These are phyloP conservation scores for Cornus controversa DNA, from an alignment of 148 eudicot genomes.

Conservation along the genomic window DNA sequence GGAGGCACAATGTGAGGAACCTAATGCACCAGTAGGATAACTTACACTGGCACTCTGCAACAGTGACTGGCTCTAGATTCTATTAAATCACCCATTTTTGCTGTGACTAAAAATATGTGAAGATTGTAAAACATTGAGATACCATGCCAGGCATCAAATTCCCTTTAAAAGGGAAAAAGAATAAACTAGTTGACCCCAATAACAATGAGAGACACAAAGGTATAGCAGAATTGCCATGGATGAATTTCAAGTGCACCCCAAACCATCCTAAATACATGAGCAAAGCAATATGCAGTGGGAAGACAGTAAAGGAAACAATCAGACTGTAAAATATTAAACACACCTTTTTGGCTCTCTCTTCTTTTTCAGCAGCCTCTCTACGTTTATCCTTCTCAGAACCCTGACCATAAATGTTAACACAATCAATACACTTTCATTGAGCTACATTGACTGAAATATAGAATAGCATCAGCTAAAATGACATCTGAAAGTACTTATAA, in stretches of 20 bases:
- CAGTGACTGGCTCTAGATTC: too few relatives aligned
- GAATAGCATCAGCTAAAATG: neutral
- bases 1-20: neutral
- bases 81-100: neutral
- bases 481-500: neutral
- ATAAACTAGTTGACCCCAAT: neutral
- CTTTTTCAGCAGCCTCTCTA: slow-evolving; percentile 58
- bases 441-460: neutral
- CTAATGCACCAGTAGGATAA: neutral
- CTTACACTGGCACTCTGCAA: neutral
- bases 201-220: neutral
- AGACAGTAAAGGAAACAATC: neutral
- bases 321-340: neutral
- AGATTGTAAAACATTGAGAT: neutral
- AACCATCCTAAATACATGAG: neutral
- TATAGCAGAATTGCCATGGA: neutral
- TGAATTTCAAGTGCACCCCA: neutral
- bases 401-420: slow-evolving; percentile 19
- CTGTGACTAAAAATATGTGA: neutral
- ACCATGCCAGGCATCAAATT: neutral
- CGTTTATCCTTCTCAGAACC: slow-evolving; percentile 56
- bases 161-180: neutral
- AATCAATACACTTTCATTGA: neutral
- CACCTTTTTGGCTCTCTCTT: slow-evolving; percentile 65
- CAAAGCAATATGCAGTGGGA: neutral